phyloP scores from a whole-genome alignment of 202 grass and related monocot species.

The Zoysia matrella region DNA sequence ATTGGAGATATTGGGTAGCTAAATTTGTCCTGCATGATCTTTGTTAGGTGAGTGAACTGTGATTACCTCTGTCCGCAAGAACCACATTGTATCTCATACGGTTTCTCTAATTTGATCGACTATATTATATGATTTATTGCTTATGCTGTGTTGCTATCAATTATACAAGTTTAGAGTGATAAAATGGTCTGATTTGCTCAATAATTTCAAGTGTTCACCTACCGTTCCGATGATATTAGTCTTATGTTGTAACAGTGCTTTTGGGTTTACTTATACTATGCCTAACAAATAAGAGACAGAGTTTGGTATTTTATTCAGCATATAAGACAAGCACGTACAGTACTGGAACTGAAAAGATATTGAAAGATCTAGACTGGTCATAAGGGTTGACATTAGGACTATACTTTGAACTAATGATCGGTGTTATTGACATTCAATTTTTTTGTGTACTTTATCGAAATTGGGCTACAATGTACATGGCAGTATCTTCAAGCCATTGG shows the following conservation, averaged over 20 bases:
- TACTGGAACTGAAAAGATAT: slow-evolving; percentile 15
- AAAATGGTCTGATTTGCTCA: slow-evolving; percentile 1
- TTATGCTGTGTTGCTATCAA: slow-evolving; percentile 1
- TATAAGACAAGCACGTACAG: slow-evolving; percentile 20
- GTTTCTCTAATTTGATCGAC: slow-evolving; percentile 10
- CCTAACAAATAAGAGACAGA: slow-evolving; percentile 17
- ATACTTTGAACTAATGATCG: slow-evolving; percentile 21
- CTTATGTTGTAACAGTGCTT: slow-evolving; percentile 3
- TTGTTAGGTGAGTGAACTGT: slow-evolving; percentile 22
- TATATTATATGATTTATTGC: background rate
- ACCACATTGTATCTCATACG: background rate
- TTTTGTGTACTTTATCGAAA: slow-evolving; percentile 32
- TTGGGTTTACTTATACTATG: background rate
- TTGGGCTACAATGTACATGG: slow-evolving; percentile 26
- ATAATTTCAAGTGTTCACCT: slow-evolving; percentile 6
- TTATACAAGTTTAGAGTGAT: slow-evolving; percentile 1
- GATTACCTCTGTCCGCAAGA: background rate
- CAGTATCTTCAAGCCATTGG: slow-evolving; percentile 34
- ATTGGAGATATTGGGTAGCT: slow-evolving; percentile 14
- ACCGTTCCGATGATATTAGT: background rate
- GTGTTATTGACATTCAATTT: slow-evolving; percentile 31
- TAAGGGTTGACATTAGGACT: slow-evolving; percentile 56
- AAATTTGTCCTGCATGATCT: slow-evolving; percentile 26
- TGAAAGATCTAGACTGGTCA: slow-evolving; percentile 45
- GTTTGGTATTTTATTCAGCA: background rate